Percentiles rank a stretch among this genome's conserved stretches.
Conservation (phyloP, 305 asterid genomes). For the Withania somnifera region DNA sequence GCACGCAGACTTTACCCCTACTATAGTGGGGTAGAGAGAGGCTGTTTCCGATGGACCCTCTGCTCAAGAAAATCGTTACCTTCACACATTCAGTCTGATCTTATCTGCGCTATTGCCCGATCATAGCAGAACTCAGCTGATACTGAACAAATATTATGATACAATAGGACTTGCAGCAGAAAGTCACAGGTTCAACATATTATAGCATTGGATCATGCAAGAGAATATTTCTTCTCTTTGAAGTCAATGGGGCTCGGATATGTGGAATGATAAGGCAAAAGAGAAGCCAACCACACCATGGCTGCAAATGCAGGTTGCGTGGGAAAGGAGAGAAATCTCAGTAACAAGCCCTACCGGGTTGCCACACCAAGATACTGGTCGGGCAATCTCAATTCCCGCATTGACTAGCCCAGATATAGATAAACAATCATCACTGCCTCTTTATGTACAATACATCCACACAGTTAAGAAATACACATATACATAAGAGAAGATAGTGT, state of each 20-base stretch:
- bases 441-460: not conserved
- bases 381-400: not conserved
- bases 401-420: not conserved
- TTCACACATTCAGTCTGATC: too few species aligned
- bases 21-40: too few species aligned
- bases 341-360: not conserved
- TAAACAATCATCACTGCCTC: slow-evolving; percentile 6
- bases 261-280: not conserved
- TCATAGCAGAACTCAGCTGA: not conserved
- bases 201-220: not conserved
- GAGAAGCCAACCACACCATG: not conserved
- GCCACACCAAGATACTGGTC: not conserved
- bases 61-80: too few species aligned
- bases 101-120: too few species aligned
- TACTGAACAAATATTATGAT: not conserved
- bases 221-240: not conserved
- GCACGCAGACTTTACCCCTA: too few species aligned
- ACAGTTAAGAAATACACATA: not conserved
- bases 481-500: not conserved
- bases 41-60: too few species aligned
- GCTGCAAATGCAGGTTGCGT: not conserved
- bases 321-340: not conserved
- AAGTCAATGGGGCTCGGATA: not conserved
- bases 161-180: not conserved
- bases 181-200: not conserved